Evolutionary conservation across 768 basidiomycete species (phyloP).

Genomic region (Pleurotus cornucopiae): DNA sequence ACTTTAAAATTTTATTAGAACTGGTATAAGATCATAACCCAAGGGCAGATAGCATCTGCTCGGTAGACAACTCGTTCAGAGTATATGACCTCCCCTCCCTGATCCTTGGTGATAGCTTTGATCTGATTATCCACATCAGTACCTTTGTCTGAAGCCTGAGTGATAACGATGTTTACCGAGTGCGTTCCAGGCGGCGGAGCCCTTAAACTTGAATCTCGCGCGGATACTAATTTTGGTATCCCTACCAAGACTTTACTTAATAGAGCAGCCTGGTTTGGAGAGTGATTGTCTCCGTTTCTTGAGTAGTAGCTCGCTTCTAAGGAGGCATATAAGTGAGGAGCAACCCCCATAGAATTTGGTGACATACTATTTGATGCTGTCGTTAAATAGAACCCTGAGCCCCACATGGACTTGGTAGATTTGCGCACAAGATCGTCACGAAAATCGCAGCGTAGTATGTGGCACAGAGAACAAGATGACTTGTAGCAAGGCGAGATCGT

Average conservation of each 20-base stretch:
- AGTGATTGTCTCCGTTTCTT: neutral
- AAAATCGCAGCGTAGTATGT: slow-evolving; percentile 1
- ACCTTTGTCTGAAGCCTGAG: neutral
- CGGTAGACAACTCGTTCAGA: slow-evolving; percentile 5
- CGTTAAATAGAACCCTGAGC: neutral
- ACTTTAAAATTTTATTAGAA: too few relatives aligned
- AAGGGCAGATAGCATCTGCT: slow-evolving; percentile 2
- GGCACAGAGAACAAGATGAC: neutral
- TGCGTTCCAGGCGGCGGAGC: neutral
- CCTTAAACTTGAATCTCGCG: neutral
- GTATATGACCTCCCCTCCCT: neutral
- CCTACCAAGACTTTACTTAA: slow-evolving; percentile 3
- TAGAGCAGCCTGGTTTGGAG: neutral
- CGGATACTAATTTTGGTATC: neutral
- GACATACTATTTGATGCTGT: slow-evolving; percentile 4
- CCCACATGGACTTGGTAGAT: neutral
- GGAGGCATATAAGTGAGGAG: too few relatives aligned
- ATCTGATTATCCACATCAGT: neutral
- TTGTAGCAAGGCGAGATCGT: neutral
- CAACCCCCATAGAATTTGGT: too few relatives aligned
- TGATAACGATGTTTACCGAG: neutral
- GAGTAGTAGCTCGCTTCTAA: neutral
- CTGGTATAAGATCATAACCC: slow-evolving; percentile 3
- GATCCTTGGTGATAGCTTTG: neutral
- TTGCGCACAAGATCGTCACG: neutral